Conservation (phyloP, 2,329 filamentous ascomycete genomes). For the Verticillium klebahnii region DNA sequence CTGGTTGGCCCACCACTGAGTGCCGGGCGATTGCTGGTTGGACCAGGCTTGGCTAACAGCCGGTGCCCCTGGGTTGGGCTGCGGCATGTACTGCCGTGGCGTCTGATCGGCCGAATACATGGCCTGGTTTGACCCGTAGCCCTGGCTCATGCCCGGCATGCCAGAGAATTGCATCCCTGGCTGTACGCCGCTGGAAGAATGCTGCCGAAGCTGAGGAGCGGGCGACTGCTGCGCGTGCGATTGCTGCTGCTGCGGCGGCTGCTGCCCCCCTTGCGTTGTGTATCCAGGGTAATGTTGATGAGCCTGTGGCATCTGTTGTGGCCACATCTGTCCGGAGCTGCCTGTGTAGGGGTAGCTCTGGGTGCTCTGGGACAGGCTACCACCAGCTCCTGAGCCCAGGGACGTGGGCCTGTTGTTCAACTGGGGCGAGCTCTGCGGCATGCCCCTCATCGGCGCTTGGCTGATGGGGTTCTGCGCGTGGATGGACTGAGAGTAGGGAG, state of each 20-base stretch:
- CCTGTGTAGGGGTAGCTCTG: conserved; percentile 59
- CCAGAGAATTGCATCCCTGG: conserved; percentile 57
- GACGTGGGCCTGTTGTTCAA: conserved; percentile 64
- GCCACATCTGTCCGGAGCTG: conserved; percentile 58
- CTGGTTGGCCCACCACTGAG: conserved; percentile 53
- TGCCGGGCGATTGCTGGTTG: conserved; percentile 58
- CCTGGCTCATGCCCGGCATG: conserved; percentile 57
- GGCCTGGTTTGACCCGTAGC: conserved; percentile 50
- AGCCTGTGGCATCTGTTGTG: conserved; percentile 56
- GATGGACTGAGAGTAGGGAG: conserved; percentile 65
- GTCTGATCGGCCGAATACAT: conserved; percentile 61
- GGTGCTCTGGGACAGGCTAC: conserved; percentile 44
- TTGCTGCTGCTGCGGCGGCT: conserved; percentile 19
- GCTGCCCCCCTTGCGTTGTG: conserved; percentile 19
- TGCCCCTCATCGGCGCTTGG: conserved; percentile 67
- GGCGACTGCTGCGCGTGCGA: conserved; percentile 49
- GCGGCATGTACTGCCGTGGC: conserved; percentile 63
- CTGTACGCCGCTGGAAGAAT: conserved; percentile 51
- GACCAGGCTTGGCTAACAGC: conserved; percentile 49
- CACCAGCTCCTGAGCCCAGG: conserved; percentile 37
- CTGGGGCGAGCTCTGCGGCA: conserved; percentile 57
- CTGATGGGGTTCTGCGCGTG: conserved; percentile 68
- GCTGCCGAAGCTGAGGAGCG: conserved; percentile 52
- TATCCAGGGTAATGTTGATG: conserved; percentile 31
- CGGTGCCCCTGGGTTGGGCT: conserved; percentile 46